These are phyloP conservation scores for Metschnikowia lachancei DNA, from an alignment of 805 yeast species.

Conservation along the genomic window DNA sequence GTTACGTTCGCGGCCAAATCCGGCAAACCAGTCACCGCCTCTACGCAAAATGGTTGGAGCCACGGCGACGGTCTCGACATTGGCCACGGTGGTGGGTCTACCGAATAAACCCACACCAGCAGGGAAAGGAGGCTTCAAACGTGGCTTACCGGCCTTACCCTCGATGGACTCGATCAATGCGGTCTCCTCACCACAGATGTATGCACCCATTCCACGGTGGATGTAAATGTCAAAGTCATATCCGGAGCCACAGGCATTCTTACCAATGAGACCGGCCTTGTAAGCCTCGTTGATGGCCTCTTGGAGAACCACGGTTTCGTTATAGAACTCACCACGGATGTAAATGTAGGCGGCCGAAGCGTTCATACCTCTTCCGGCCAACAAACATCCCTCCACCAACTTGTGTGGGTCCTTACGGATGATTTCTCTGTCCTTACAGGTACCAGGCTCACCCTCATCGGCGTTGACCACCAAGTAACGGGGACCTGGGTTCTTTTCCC, in stretches of 20 bases:
- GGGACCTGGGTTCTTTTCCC: slow-evolving; percentile 90
- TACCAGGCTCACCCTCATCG: slow-evolving; percentile 94
- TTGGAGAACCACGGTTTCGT: slow-evolving; percentile 73
- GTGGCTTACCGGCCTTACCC: slow-evolving; percentile 92
- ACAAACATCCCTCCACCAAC: slow-evolving; percentile 85
- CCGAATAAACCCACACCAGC: slow-evolving; percentile 92
- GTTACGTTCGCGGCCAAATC: slow-evolving; percentile 83
- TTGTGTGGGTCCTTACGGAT: slow-evolving; percentile 90
- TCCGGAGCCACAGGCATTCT: slow-evolving; percentile 84
- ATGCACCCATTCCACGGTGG: slow-evolving; percentile 93
- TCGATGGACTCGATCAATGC: slow-evolving; percentile 84
- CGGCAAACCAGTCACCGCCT: slow-evolving; percentile 84
- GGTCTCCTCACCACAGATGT: slow-evolving; percentile 90
- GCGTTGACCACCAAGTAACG: slow-evolving; percentile 87
- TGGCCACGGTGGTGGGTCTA: slow-evolving; percentile 87
- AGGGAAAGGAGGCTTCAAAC: slow-evolving; percentile 93
- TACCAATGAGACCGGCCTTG: slow-evolving; percentile 74
- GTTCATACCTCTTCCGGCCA: slow-evolving; percentile 90
- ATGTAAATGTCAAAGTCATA: slow-evolving; percentile 78
- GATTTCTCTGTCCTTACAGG: slow-evolving; percentile 90
- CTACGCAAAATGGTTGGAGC: slow-evolving; percentile 87
- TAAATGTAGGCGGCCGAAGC: slow-evolving; percentile 91
- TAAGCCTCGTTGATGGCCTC: slow-evolving; percentile 86
- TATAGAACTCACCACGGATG: slow-evolving; percentile 87
- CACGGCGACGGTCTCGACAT: slow-evolving; percentile 88